Percentiles rank a stretch among this genome's conserved stretches.
These are phyloP conservation scores for Pachysandra terminalis DNA, from an alignment of 164 flowering plant species.

Conservation along the genomic window DNA sequence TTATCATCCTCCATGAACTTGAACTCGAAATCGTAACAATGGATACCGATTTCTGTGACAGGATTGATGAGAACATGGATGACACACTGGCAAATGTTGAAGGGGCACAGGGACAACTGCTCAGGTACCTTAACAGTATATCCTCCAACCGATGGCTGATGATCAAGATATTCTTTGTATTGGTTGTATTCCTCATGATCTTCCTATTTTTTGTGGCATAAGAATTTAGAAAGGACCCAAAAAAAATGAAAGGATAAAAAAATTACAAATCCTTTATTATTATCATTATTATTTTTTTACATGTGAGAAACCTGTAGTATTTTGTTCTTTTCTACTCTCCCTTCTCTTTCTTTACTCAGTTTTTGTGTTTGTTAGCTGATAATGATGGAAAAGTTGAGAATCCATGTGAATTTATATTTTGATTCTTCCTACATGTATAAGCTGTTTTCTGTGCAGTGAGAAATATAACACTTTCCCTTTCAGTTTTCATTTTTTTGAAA, in stretches of 20 bases:
- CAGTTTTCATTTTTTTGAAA: too few species aligned
- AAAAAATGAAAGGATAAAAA: too few species aligned
- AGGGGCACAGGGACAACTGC: slow-evolving; percentile 78
- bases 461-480: too few species aligned
- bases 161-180: slow-evolving; percentile 92
- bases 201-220: slow-evolving; percentile 90
- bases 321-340: background rate
- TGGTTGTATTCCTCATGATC: slow-evolving; percentile 78
- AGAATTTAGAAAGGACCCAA: background rate
- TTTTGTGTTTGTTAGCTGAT: too few species aligned
- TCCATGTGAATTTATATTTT: too few species aligned
- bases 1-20: background rate
- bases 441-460: too few species aligned
- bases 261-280: background rate
- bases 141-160: slow-evolving; percentile 93
- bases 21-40: background rate
- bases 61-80: slow-evolving; percentile 97
- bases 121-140: slow-evolving; percentile 77
- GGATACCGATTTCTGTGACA: slow-evolving; percentile 20
- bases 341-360: background rate
- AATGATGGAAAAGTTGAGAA: too few species aligned
- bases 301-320: background rate
- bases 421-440: too few species aligned
- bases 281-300: too few species aligned
- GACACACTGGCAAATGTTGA: slow-evolving; percentile 86